Conservation (phyloP, 2,329 filamentous ascomycete species). For the Hymenoscyphus linearis region DNA sequence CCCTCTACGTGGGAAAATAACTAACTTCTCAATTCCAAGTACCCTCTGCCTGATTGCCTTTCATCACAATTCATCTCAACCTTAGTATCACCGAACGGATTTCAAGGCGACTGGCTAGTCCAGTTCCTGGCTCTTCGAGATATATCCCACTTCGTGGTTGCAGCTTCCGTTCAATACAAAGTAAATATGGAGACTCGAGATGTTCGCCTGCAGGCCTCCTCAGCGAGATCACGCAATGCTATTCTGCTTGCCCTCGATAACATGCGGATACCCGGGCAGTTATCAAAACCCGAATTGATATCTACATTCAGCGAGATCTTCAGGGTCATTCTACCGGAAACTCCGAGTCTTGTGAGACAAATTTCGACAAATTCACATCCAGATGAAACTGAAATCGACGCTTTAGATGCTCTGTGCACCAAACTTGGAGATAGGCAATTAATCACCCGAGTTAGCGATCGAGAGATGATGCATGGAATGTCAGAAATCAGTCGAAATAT, state of each 20-base stretch:
- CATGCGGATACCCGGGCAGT: slow-evolving; percentile 32
- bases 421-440: slow-evolving; percentile 34
- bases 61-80: slow-evolving; percentile 33
- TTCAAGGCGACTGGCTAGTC: slow-evolving; percentile 34
- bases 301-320: slow-evolving; percentile 34
- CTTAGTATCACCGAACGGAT: slow-evolving; percentile 30
- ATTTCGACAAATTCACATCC: slow-evolving; percentile 23
- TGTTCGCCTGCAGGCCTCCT: slow-evolving; percentile 32
- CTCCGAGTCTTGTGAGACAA: slow-evolving; percentile 29
- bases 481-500: slow-evolving; percentile 35
- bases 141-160: slow-evolving; percentile 36
- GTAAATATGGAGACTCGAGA: slow-evolving; percentile 34
- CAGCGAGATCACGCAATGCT: slow-evolving; percentile 35
- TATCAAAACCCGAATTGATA: slow-evolving; percentile 34
- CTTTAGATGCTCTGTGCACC: slow-evolving; percentile 33
- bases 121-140: slow-evolving; percentile 38
- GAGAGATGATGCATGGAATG: slow-evolving; percentile 34
- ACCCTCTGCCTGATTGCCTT: slow-evolving; percentile 35
- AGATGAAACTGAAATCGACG: slow-evolving; percentile 35
- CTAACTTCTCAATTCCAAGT: slow-evolving; percentile 25
- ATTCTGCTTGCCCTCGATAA: slow-evolving; percentile 35
- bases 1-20: background rate
- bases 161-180: slow-evolving; percentile 36
- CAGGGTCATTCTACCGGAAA: slow-evolving; percentile 36
- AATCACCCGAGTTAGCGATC: slow-evolving; percentile 37